Evolutionary conservation across 805 yeast genomes (phyloP).

Genomic region (Pichia scutulata): DNA sequence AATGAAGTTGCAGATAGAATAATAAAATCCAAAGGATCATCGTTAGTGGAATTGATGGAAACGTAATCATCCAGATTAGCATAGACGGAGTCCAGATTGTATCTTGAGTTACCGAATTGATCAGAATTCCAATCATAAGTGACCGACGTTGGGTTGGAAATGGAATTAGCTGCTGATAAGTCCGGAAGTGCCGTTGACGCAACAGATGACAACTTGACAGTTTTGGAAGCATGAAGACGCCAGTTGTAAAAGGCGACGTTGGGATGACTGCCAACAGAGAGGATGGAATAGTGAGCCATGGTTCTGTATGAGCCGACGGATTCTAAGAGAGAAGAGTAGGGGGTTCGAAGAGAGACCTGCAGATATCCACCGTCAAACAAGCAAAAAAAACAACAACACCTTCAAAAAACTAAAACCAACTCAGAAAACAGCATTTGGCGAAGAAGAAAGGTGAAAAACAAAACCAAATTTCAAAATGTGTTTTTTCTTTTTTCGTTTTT

Average conservation of each 20-base stretch:
- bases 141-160: conserved; percentile 5
- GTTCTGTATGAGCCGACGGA: neutral
- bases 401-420: no score
- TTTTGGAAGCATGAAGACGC: conserved; percentile 42
- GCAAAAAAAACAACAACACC: neutral
- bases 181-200: conserved; percentile 19
- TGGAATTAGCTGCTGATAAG: neutral
- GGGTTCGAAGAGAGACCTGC: no score
- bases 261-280: conserved; percentile 42
- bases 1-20: conserved; percentile 41
- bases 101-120: conserved; percentile 29
- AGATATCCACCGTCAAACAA: neutral
- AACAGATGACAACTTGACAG: conserved; percentile 35
- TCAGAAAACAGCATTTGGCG: no score
- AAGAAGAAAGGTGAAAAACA: no score
- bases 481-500: no score
- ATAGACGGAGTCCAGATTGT: conserved; percentile 16
- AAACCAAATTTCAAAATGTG: no score
- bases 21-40: conserved; percentile 32
- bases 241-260: conserved; percentile 53
- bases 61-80: conserved; percentile 23
- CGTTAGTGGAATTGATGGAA: conserved; percentile 2
- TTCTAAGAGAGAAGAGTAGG: neutral
- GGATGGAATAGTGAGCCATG: conserved; percentile 7
- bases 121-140: conserved; percentile 26